phyloP scores from a whole-genome alignment of 805 yeast genomes.

The Vanderwaltozyma verrucispora region DNA sequence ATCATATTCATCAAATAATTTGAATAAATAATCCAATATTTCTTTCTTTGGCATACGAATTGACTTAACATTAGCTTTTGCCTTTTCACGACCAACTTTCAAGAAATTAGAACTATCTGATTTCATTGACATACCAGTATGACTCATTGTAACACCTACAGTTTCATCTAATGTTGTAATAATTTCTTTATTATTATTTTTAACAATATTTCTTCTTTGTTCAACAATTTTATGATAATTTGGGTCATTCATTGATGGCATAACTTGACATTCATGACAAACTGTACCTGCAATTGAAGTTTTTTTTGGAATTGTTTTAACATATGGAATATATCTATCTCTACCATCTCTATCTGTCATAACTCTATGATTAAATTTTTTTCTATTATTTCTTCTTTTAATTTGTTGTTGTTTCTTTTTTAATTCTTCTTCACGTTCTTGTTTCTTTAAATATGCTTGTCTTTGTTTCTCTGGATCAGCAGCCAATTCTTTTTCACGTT shows the following conservation, averaged over 20 bases:
- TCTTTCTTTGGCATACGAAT: slow-evolving; percentile 91
- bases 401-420: slow-evolving; percentile 31
- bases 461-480: slow-evolving; percentile 31
- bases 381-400: slow-evolving; percentile 30
- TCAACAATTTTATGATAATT: slow-evolving; percentile 58
- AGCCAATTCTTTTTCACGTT: slow-evolving; percentile 27
- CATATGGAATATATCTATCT: slow-evolving; percentile 60
- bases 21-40: slow-evolving; percentile 76
- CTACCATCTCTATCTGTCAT: slow-evolving; percentile 32
- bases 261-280: slow-evolving; percentile 83
- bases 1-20: slow-evolving; percentile 86
- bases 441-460: slow-evolving; percentile 26
- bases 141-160: slow-evolving; percentile 82
- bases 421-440: slow-evolving; percentile 27
- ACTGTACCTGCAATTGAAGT: slow-evolving; percentile 81
- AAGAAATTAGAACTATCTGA: slow-evolving; percentile 64
- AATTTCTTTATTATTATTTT: slow-evolving; percentile 45
- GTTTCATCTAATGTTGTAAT: slow-evolving; percentile 63
- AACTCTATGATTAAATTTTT: slow-evolving; percentile 27
- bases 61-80: slow-evolving; percentile 49
- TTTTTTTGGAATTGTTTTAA: slow-evolving; percentile 79
- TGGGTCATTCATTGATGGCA: slow-evolving; percentile 65
- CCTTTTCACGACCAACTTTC: slow-evolving; percentile 39
- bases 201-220: slow-evolving; percentile 39
- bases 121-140: slow-evolving; percentile 76